Base-by-base conservation (phyloP, 345 rosid genomes). In the Iberis pinnata region DNA sequence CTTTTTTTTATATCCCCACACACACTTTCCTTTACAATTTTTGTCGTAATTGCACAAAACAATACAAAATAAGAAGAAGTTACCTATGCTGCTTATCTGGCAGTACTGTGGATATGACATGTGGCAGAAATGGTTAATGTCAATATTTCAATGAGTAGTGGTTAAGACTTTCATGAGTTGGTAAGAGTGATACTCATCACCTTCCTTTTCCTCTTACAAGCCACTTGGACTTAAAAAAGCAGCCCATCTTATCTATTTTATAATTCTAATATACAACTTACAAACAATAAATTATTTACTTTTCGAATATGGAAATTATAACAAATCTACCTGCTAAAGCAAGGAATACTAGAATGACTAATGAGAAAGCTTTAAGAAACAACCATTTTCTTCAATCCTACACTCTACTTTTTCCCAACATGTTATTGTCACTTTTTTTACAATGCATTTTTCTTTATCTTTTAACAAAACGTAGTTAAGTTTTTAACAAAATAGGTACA, bases 171-270 rank as follows among this genome's bases (percentile, higher is more conserved):
- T 22, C 59, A 51, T 51, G 46, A 35, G 46, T 43, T 58, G 70
- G 70, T 65, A 44, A 5, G 65, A 66, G 60, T 43, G 56, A 47
- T n/a, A 67, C 56, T 61, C 65, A 41, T 45, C 65, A 59, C 71
- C 65, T 45, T 53, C 56, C 60, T 37, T 38, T 44, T 38, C 49
- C 48, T 54, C 43, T 29, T 44, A 4, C 8, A 53, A 27, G 6
- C 55, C 31, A 14, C 56, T 26, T 26, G 29, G 43, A 49, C 13
- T n/a, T n/a, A n/a, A n/a, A n/a, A n/a, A n/a, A n/a, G n/a, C n/a
- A n/a, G n/a, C n/a, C n/a, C n/a, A n/a, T n/a, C n/a, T n/a, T n/a
- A n/a, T n/a, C n/a, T 46, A 26, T 54, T 44, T 56, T 18, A 9
- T 3, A 48, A 10, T 60, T 33, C 15, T 9, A 53, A 14, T 37